Conservation (phyloP, 2,329 filamentous ascomycete species). For the Exophiala alcalophila region DNA sequence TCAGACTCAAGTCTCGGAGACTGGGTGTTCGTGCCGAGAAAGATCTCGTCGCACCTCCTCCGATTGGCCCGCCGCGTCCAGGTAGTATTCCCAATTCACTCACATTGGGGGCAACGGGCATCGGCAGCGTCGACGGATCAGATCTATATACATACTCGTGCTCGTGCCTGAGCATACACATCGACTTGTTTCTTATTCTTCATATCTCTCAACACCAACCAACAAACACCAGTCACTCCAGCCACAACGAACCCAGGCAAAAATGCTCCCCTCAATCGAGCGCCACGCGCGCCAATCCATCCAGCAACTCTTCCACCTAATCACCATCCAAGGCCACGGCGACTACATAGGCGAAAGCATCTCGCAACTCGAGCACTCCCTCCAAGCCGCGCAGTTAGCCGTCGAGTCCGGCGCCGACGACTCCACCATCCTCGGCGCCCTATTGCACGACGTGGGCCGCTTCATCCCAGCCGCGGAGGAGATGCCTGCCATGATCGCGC, state of each 20-base stretch:
- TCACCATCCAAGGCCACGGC: constrained; percentile 34
- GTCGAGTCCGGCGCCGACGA: constrained; percentile 30
- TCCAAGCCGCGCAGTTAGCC: constrained; percentile 37
- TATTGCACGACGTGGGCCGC: constrained; percentile 35
- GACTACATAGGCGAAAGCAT: constrained; percentile 39
- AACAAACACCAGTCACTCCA: neutral
- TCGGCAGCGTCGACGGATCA: too few relatives aligned
- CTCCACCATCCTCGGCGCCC: constrained; percentile 33
- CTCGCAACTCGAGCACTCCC: constrained; percentile 36
- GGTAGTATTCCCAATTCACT: too few relatives aligned
- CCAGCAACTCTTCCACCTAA: constrained; percentile 30
- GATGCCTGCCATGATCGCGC: constrained; percentile 31
- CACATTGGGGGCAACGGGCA: too few relatives aligned
- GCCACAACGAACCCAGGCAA: neutral
- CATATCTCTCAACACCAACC: neutral
- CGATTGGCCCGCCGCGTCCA: too few relatives aligned
- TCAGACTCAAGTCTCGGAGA: too few relatives aligned
- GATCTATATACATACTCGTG: too few relatives aligned
- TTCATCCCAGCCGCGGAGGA: constrained; percentile 34
- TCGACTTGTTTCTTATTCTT: neutral
- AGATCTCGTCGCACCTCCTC: too few relatives aligned
- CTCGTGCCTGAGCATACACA: constrained; percentile 6
- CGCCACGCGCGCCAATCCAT: constrained; percentile 27
- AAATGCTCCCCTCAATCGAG: constrained; percentile 25
- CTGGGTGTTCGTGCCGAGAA: too few relatives aligned